Percentiles rank a stretch among this genome's conserved stretches.
phyloP scores from a whole-genome alignment of 495 filamentous ascomycete species.

The Podospora didyma region DNA sequence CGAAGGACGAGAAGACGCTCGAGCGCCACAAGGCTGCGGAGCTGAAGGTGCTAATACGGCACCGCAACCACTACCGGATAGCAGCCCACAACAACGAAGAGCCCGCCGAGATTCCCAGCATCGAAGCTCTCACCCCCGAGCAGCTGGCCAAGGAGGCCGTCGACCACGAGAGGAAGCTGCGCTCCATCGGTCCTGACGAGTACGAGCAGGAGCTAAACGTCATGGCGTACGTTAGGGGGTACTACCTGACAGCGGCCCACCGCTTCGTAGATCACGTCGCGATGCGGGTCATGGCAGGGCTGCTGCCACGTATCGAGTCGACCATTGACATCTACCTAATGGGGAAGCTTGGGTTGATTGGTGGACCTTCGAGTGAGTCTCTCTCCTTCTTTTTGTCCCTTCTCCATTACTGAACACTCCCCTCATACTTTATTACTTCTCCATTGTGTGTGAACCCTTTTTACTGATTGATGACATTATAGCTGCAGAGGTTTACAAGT shows the following conservation, averaged over 20 bases:
- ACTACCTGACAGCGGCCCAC: constrained; percentile 47
- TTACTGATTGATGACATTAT: too few relatives aligned
- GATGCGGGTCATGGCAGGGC: constrained; percentile 41
- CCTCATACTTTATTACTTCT: too few relatives aligned
- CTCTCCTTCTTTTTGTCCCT: background rate
- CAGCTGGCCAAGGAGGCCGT: constrained; percentile 24
- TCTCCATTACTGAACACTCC: background rate
- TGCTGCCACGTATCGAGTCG: constrained; percentile 33
- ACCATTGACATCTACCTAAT: constrained; percentile 36
- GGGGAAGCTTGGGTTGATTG: constrained; percentile 34
- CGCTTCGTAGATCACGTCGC: constrained; percentile 48
- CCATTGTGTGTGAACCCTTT: too few relatives aligned
- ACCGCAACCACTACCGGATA: constrained; percentile 33
- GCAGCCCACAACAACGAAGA: constrained; percentile 20
- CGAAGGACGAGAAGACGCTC: constrained; percentile 37
- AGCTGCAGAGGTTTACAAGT: constrained; percentile 24
- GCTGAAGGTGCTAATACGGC: constrained; percentile 28
- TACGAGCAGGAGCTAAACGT: constrained; percentile 45
- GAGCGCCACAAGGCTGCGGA: constrained; percentile 33
- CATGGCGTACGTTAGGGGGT: constrained; percentile 47
- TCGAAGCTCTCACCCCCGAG: constrained; percentile 40
- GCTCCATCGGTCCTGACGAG: constrained; percentile 38
- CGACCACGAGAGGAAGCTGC: constrained; percentile 24
- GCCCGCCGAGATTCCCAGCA: constrained; percentile 26
- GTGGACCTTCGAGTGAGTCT: constrained; percentile 15